phyloP scores from a whole-genome alignment of 345 rosid species.

The Pelargonium nanum region DNA sequence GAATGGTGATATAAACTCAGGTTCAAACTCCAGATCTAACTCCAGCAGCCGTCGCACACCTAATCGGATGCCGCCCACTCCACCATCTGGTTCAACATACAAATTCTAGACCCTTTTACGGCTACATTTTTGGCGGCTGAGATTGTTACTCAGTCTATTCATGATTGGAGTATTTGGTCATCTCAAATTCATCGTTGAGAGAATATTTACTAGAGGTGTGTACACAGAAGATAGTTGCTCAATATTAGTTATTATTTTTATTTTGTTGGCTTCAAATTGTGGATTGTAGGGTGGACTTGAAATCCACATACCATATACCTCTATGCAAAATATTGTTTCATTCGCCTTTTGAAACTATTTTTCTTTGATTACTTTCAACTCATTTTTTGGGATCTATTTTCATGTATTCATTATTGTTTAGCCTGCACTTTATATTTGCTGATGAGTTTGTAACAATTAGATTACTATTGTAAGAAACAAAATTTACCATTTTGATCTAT shows the following conservation, averaged over 20 bases:
- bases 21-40: conserved; percentile 17
- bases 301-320: too few species aligned
- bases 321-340: not conserved
- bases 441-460: not conserved
- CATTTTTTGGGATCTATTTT: not conserved
- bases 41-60: conserved; percentile 34
- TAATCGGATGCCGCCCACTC: conserved; percentile 34
- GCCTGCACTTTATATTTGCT: not conserved
- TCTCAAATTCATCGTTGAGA: too few species aligned
- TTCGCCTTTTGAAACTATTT: not conserved
- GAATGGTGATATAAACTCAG: conserved; percentile 28
- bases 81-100: conserved; percentile 21
- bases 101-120: not conserved
- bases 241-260: not conserved
- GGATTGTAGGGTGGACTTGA: too few species aligned
- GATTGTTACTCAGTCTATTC: not conserved
- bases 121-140: not conserved
- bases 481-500: too few species aligned
- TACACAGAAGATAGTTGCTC: not conserved
- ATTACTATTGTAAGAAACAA: too few species aligned
- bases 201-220: too few species aligned
- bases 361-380: not conserved
- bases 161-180: not conserved
- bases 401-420: not conserved
- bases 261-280: not conserved